Evolutionary conservation across 148 eudicot species (phyloP).

Genomic region (Fallopia convolvulus): DNA sequence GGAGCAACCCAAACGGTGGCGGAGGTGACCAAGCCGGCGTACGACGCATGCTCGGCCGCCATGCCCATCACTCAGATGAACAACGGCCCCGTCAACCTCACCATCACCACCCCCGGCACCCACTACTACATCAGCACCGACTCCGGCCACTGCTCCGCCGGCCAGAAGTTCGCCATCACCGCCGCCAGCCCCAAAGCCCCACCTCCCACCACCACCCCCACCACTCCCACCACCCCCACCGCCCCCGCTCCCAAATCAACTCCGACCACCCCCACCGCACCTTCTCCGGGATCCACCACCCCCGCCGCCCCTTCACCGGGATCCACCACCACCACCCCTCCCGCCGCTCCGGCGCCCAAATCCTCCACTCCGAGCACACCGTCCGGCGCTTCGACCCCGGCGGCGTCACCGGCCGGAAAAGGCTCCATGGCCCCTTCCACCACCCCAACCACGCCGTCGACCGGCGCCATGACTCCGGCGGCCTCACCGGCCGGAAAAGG

Average conservation of each 20-base stretch:
- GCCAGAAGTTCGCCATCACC: slow-evolving; percentile 42
- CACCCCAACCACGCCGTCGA: background rate
- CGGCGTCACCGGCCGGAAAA: slow-evolving; percentile 3
- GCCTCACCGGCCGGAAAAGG: background rate
- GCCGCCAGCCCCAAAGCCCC: slow-evolving; percentile 20
- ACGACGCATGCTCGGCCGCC: slow-evolving; percentile 29
- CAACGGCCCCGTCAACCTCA: slow-evolving; percentile 38
- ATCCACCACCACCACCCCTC: slow-evolving; percentile 10
- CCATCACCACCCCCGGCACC: slow-evolving; percentile 35
- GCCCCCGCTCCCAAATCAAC: background rate
- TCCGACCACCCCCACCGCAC: slow-evolving; percentile 1
- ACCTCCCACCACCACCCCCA: slow-evolving; percentile 18
- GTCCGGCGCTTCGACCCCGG: slow-evolving; percentile 9
- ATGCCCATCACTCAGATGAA: slow-evolving; percentile 21
- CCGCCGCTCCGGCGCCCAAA: slow-evolving; percentile 13
- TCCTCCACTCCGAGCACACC: background rate
- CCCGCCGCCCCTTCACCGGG: slow-evolving; percentile 8
- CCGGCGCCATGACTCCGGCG: slow-evolving; percentile 12
- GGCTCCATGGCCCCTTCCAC: slow-evolving; percentile 11
- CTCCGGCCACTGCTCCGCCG: slow-evolving; percentile 30
- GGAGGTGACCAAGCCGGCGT: slow-evolving; percentile 35
- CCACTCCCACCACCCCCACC: slow-evolving; percentile 13
- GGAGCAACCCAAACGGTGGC: slow-evolving; percentile 41
- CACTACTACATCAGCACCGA: slow-evolving; percentile 54
- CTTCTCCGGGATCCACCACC: background rate